Conservation (phyloP, 2,329 filamentous ascomycete species). For the Fusarium sp. region DNA sequence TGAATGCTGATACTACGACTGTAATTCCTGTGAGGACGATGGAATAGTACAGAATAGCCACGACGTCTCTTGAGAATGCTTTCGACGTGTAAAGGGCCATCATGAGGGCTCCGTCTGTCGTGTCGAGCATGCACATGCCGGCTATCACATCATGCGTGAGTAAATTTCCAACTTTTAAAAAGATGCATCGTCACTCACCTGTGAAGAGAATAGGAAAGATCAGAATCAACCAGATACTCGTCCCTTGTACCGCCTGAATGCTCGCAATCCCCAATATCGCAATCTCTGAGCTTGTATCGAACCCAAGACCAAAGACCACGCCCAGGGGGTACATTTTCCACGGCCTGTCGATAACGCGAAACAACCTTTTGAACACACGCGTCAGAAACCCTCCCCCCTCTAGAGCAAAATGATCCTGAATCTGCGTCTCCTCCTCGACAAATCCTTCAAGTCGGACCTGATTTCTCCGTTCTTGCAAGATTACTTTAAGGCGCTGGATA, state of each 20-base stretch:
- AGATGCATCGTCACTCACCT: constrained; percentile 55
- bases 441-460: constrained; percentile 43
- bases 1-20: constrained; percentile 83
- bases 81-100: constrained; percentile 90
- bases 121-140: constrained; percentile 95
- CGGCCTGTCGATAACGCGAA: constrained; percentile 76
- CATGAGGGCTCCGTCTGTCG: constrained; percentile 92
- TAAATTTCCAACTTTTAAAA: background rate
- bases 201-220: constrained; percentile 93
- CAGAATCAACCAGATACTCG: constrained; percentile 91
- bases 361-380: constrained; percentile 75
- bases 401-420: constrained; percentile 66
- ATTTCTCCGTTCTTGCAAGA: constrained; percentile 56
- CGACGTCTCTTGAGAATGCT: constrained; percentile 77
- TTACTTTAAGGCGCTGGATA: constrained; percentile 70
- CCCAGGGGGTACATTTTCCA: constrained; percentile 98
- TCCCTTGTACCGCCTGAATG: constrained; percentile 85
- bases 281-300: constrained; percentile 95
- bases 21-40: constrained; percentile 87
- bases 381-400: constrained; percentile 82
- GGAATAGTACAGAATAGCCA: constrained; percentile 96
- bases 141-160: constrained; percentile 54
- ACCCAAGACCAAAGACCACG: constrained; percentile 88
- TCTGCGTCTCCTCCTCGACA: constrained; percentile 31
- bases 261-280: constrained; percentile 90